phyloP scores from a whole-genome alignment of 441 rosid species.

The Populus trichocarpa region DNA sequence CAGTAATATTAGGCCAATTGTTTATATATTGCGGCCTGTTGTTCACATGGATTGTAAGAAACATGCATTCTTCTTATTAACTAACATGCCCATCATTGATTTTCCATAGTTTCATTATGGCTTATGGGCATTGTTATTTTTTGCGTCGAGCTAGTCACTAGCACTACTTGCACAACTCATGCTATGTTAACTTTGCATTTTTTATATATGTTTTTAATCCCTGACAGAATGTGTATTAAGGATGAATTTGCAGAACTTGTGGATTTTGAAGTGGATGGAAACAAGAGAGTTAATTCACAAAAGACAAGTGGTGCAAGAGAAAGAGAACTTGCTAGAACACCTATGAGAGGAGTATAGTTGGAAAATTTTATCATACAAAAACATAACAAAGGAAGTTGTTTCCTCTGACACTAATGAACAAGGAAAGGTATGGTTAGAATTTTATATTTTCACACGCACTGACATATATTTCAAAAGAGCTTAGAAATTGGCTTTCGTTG shows the following conservation, averaged over 20 bases:
- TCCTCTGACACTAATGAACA: slow-evolving; percentile 33
- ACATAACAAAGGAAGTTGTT: slow-evolving; percentile 24
- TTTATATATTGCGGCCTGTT: too few species aligned
- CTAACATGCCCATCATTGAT: too few species aligned
- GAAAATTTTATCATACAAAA: slow-evolving; percentile 18
- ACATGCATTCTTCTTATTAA: too few species aligned
- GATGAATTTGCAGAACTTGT: slow-evolving; percentile 71
- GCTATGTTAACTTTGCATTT: background rate
- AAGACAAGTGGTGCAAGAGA: slow-evolving; percentile 19
- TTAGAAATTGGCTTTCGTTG: slow-evolving; percentile 24
- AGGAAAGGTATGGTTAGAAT: slow-evolving; percentile 42
- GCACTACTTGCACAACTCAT: too few species aligned
- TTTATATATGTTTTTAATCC: background rate
- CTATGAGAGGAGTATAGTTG: slow-evolving; percentile 23
- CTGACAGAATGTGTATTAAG: slow-evolving; percentile 33
- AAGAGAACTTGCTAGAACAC: slow-evolving; percentile 11
- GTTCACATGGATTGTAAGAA: too few species aligned
- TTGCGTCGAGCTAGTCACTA: too few species aligned
- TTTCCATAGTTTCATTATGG: too few species aligned
- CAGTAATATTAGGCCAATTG: too few species aligned
- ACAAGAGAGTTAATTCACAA: slow-evolving; percentile 40
- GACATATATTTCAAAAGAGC: background rate
- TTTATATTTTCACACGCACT: background rate
- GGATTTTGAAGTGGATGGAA: slow-evolving; percentile 44
- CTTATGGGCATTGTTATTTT: too few species aligned